Evolutionary conservation across 148 eudicot genomes (phyloP).

Genomic region (Fallopia convolvulus): DNA sequence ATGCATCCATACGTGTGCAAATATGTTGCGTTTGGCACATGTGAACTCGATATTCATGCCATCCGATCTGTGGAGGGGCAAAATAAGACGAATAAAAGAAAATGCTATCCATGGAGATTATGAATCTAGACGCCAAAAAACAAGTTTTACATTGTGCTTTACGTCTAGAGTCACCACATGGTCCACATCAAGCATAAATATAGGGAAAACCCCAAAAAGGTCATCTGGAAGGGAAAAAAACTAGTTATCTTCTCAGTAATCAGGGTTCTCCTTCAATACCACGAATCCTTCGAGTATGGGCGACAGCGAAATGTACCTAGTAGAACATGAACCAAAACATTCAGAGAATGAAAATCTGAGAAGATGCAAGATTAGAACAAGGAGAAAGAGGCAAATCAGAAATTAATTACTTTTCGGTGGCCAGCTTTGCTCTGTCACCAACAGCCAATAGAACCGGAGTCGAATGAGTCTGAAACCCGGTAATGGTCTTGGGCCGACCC

Average conservation of each 20-base stretch:
- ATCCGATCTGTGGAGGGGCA: background rate
- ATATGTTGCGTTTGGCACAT: no score
- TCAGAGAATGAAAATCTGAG: background rate
- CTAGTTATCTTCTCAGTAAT: slow-evolving; percentile 52
- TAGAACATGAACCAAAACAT: background rate
- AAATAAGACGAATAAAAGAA: background rate
- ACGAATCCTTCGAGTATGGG: slow-evolving; percentile 89
- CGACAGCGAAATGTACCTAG: slow-evolving; percentile 80
- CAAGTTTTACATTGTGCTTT: no score
- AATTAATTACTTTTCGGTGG: slow-evolving; percentile 66
- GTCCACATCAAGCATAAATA: no score
- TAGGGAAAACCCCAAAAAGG: background rate
- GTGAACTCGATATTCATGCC: no score
- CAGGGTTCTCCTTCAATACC: slow-evolving; percentile 85
- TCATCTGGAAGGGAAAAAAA: background rate
- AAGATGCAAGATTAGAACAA: background rate
- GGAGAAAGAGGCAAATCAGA: background rate
- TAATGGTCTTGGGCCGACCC: slow-evolving; percentile 88
- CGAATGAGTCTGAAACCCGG: slow-evolving; percentile 95
- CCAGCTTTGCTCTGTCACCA: slow-evolving; percentile 93
- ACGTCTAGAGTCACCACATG: no score
- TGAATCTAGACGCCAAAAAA: no score
- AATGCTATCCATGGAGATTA: background rate
- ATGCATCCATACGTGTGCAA: no score
- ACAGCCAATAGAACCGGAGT: slow-evolving; percentile 89